Conservation (phyloP, 345 rosid genomes). For the Rhodamnia argentea region DNA sequence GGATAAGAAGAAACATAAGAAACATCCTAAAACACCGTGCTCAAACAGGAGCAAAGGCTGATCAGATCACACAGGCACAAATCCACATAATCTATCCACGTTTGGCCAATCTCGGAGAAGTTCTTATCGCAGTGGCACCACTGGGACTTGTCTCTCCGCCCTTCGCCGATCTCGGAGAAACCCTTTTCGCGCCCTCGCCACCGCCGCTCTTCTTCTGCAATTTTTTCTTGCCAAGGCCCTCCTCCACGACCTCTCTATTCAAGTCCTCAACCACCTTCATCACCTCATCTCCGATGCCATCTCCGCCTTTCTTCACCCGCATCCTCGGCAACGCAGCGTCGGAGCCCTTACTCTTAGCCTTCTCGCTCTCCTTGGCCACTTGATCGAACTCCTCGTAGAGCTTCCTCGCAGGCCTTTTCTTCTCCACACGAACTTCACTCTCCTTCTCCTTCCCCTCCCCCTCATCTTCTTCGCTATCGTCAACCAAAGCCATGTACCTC, state of each 20-base stretch:
- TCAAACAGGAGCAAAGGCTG: not conserved
- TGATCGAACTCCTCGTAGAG: slow-evolving; percentile 63
- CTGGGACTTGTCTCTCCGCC: not conserved
- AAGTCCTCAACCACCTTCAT: slow-evolving; percentile 18
- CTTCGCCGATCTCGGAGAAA: not conserved
- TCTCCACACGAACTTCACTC: not conserved
- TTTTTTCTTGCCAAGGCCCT: not conserved
- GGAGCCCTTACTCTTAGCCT: not conserved
- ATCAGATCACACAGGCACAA: not conserved
- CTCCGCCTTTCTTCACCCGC: not conserved
- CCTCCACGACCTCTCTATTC: not conserved
- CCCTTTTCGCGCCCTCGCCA: slow-evolving; percentile 2
- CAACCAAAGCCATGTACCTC: slow-evolving; percentile 36
- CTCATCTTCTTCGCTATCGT: slow-evolving; percentile 18
- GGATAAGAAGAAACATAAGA: not conserved
- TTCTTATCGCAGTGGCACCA: slow-evolving; percentile 7
- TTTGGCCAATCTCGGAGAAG: slow-evolving; percentile 57
- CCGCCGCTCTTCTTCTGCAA: not conserved
- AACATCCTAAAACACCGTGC: not conserved
- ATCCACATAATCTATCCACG: not conserved
- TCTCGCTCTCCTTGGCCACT: slow-evolving; percentile 28
- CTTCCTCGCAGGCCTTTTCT: slow-evolving; percentile 37
- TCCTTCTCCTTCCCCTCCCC: not conserved
- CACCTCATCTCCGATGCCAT: slow-evolving; percentile 3
- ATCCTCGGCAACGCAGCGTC: not conserved